Conservation (phyloP, 306 rosid species). For the Leucaena leucocephala region DNA sequence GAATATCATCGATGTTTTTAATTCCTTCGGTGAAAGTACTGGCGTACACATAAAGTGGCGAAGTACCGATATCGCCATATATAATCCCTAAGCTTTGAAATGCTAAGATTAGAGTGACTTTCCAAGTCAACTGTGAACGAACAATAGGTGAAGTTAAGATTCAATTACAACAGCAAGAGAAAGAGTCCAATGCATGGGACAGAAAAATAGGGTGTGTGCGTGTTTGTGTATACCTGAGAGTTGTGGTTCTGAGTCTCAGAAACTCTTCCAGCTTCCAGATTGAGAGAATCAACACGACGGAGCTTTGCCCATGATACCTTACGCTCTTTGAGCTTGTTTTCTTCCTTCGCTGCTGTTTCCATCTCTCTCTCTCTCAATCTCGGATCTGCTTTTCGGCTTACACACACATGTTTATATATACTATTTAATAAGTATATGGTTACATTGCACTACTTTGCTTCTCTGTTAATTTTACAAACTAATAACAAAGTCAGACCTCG, state of each 20-base stretch:
- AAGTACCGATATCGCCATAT: conserved; percentile 90
- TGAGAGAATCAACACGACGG: conserved; percentile 75
- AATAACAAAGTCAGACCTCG: conserved; percentile 33
- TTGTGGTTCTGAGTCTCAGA: conserved; percentile 27
- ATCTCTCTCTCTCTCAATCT: neutral
- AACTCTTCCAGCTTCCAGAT: conserved; percentile 83
- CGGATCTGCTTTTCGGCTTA: neutral
- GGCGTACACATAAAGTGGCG: conserved; percentile 72
- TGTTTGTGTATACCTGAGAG: conserved; percentile 42
- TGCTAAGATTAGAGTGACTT: conserved; percentile 58
- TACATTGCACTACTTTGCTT: neutral
- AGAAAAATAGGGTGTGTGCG: too few species aligned
- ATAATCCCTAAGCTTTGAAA: conserved; percentile 85
- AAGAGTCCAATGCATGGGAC: too few species aligned
- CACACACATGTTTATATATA: neutral
- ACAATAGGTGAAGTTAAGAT: neutral
- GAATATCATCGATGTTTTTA: conserved; percentile 46
- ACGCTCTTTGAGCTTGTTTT: conserved; percentile 36
- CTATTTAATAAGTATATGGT: neutral
- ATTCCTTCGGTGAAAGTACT: conserved; percentile 53
- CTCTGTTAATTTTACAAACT: conserved; percentile 21
- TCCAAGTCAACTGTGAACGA: conserved; percentile 44
- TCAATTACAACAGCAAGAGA: neutral
- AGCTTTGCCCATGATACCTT: conserved; percentile 74
- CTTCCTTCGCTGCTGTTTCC: neutral